Percentiles rank a stretch among this genome's conserved stretches.
Conservation (phyloP, 2,329 filamentous ascomycete genomes). For the Pyricularia sp. region DNA sequence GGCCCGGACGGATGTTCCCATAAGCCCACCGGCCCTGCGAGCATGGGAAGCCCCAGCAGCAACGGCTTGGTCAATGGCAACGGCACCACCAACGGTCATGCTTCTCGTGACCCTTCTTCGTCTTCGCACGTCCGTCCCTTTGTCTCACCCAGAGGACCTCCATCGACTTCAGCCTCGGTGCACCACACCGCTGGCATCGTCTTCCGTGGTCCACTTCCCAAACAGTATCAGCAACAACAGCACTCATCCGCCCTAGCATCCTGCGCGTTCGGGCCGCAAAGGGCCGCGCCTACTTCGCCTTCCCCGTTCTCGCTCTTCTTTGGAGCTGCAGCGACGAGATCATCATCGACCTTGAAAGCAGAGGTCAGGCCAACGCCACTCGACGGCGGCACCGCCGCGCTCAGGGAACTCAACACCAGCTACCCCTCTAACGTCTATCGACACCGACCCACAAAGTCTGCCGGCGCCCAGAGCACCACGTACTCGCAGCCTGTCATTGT, state of each 20-base stretch:
- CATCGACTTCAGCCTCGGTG: slow-evolving; percentile 3
- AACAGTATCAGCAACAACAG: not conserved
- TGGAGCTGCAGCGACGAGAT: slow-evolving; percentile 31
- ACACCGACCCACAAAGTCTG: slow-evolving; percentile 47
- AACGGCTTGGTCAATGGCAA: not conserved
- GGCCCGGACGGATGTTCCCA: slow-evolving; percentile 4
- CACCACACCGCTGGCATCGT: slow-evolving; percentile 2
- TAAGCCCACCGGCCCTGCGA: slow-evolving; percentile 3
- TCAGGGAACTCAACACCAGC: slow-evolving; percentile 49
- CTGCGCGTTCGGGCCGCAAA: slow-evolving; percentile 14
- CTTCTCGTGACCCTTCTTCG: not conserved
- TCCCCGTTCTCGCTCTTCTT: slow-evolving; percentile 40
- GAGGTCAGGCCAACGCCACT: slow-evolving; percentile 46
- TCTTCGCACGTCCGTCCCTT: not conserved
- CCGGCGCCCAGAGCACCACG: slow-evolving; percentile 45
- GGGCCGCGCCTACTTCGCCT: slow-evolving; percentile 25
- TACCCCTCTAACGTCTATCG: slow-evolving; percentile 37
- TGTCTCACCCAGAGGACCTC: not conserved
- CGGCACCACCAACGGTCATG: slow-evolving; percentile 1
- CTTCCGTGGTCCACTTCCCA: not conserved
- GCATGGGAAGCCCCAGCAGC: slow-evolving; percentile 3
- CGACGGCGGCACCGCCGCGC: slow-evolving; percentile 45
- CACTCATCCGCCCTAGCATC: slow-evolving; percentile 11
- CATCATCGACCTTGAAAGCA: slow-evolving; percentile 39
- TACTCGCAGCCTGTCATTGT: slow-evolving; percentile 59